Base-by-base conservation (phyloP, 768 basidiomycete genomes). In the Tylopilus balloui region DNA sequence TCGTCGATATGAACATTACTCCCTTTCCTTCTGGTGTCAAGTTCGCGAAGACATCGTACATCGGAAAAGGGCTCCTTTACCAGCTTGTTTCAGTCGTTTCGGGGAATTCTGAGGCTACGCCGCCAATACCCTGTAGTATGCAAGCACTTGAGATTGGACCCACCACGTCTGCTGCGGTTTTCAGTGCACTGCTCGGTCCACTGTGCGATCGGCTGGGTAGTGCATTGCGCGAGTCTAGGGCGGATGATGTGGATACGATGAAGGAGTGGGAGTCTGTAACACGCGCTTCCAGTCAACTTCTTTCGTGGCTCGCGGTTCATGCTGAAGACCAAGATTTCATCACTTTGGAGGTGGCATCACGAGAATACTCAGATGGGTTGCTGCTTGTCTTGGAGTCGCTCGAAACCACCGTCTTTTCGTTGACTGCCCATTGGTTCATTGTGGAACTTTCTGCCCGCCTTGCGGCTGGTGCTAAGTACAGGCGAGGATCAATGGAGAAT, bases 391-490 rank as follows among this genome's bases (percentile, higher is more conserved):
- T 80, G 43, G 67, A 71, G 23, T 69, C 73, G 5, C 61, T 68
- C 3, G 59, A 69, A 1, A 62, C 69, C 1, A 64, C 55, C 3
- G 50, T 57, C 3, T 68, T 76, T 19, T 70, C 69, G 3, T 63
- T 85, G 36, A 60, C 71, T 10, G 54, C 75, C n/a, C 70, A 73
- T 28, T 90, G 87, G 87, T 83, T 85, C 60, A 57, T 72, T 3
- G 69, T 89, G 27, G 86, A 86, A 57, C 47, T 85, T 17, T 69
- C 75, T 3, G 69, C 69, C 29, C 76, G 81, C 15, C 50, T 75
- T 20, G 55, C 48, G 21, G 39, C 48, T 9, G 58, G 61, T 21
- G 45, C 56, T 53, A 69, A 66, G 46, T 56, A 57, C 45, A 53
- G 64, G 39, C 55, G 54, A 42, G 65, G 65, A 10, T 64, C 61